phyloP scores from a whole-genome alignment of 345 rosid species.

The Hypericum androsaemum region DNA sequence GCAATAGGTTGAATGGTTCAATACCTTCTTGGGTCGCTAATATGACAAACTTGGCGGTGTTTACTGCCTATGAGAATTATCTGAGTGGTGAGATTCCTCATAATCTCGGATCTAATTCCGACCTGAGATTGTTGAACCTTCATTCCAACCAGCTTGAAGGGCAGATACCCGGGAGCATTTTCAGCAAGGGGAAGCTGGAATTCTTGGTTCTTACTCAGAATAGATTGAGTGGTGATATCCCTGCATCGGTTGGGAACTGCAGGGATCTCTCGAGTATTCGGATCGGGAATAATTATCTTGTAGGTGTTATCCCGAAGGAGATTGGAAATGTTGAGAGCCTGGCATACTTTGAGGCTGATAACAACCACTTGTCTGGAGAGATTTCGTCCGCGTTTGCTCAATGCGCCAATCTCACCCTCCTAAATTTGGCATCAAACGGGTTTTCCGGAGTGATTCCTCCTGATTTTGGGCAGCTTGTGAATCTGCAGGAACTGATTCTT shows the following conservation, averaged over 20 bases:
- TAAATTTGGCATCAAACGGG: conserved; percentile 80
- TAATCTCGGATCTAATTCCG: conserved; percentile 57
- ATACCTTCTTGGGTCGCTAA: conserved; percentile 3
- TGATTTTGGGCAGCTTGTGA: conserved; percentile 62
- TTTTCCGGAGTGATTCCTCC: conserved; percentile 65
- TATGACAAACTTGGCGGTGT: neutral
- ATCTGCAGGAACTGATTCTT: conserved; percentile 86
- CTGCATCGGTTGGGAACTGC: conserved; percentile 63
- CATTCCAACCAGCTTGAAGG: conserved; percentile 84
- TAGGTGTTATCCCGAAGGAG: conserved; percentile 63
- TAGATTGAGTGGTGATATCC: conserved; percentile 53
- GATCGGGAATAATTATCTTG: conserved; percentile 73
- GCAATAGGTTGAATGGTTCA: conserved; percentile 3
- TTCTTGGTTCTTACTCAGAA: conserved; percentile 77
- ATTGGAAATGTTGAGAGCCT: conserved; percentile 79
- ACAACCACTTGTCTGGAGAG: conserved; percentile 75
- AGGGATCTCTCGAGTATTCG: conserved; percentile 65
- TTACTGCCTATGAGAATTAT: conserved; percentile 9
- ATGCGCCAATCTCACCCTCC: conserved; percentile 77
- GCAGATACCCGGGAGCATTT: conserved; percentile 62
- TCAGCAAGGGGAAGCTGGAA: conserved; percentile 69
- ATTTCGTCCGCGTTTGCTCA: conserved; percentile 58
- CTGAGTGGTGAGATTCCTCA: conserved; percentile 25
- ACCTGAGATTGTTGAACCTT: conserved; percentile 65
- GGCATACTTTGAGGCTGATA: conserved; percentile 83